Evolutionary conservation across 108 stramenopile genomes (phyloP), one percentile per base, ranked within the genome.

Genomic region (Fistulifera pelliculosa): DNA sequence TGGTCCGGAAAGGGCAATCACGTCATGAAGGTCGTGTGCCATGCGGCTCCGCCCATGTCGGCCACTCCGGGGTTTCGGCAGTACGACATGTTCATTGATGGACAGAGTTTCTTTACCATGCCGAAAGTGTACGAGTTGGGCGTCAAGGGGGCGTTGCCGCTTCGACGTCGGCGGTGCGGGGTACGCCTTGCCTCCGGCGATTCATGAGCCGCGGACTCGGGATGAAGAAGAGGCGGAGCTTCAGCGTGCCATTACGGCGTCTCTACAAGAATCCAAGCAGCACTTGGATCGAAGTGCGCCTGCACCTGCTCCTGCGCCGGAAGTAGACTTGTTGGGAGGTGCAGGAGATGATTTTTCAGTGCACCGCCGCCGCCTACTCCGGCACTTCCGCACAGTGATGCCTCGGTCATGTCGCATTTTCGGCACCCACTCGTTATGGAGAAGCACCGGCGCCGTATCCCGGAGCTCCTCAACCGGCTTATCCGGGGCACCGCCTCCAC

Each of bases 31-130:
- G 70, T 93, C 18, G 62, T 83, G 17, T 82, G 83, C n/a, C 85
- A 91, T 67, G 85, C 83, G 4, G 72, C 85, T 41, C 80, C 89
- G 27, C 90, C 90, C 49, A 70, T 91, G 62, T 69, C 64, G 14
- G 73, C 78, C 18, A 72, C 67, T 22, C 85, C 90, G 28, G 85
- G 85, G 11, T 91, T 87, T 66, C 69, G 92, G 18, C 92, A 93
- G 66, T 93, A 93, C 62, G 92, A 93, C 69, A 83, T 93, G 57
- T 83, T 82, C 68, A 79, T 93, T 35, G 92, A 93, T 65, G 92
- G 92, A 0, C 74, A 85, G 60, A 73, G 69, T 49, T 93, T 89
- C 62, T 90, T 90, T 58, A 71, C 70, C 40, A 83, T 93, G 55
- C 92, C 92, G 27, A 90, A 93, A 62, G 86, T 93, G 13, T 93